phyloP scores from a whole-genome alignment of 2,329 filamentous ascomycete species.

The Alternaria sp. region DNA sequence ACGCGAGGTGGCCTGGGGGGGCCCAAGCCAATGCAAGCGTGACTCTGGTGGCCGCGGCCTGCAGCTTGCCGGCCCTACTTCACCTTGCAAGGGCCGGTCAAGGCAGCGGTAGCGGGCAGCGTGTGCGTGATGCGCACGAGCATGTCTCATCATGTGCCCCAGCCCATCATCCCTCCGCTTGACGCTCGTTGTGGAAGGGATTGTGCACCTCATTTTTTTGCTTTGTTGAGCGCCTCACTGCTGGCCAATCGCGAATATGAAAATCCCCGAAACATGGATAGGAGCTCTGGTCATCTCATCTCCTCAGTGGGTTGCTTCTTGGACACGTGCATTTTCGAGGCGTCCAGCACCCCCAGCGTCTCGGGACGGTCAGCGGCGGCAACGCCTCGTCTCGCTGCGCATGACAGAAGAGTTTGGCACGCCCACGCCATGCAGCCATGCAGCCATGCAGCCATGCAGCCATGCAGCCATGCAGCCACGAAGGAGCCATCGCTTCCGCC shows the following conservation, averaged over 20 bases:
- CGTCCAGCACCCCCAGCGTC: conserved; percentile 17
- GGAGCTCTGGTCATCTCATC: not conserved
- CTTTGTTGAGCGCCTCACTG: conserved; percentile 14
- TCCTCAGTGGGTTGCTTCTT: conserved; percentile 9
- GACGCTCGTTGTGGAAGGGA: conserved; percentile 22
- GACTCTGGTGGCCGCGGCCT: conserved; percentile 27
- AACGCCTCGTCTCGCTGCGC: conserved; percentile 22
- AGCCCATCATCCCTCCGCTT: conserved; percentile 20
- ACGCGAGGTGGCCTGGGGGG: conserved; percentile 22
- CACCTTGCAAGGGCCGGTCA: conserved; percentile 8
- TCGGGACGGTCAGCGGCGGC: conserved; percentile 26
- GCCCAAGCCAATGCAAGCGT: conserved; percentile 37
- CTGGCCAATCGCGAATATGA: conserved; percentile 14
- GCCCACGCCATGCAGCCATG: conserved; percentile 20
- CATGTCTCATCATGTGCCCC: conserved; percentile 31
- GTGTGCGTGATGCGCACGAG: conserved; percentile 24
- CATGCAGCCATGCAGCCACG: conserved; percentile 16
- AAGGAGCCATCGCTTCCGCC: conserved; percentile 14
- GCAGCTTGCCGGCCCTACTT: conserved; percentile 17
- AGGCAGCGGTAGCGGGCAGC: conserved; percentile 16
- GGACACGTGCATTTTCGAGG: conserved; percentile 5
- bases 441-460: conserved; percentile 19
- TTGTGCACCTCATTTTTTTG: conserved; percentile 19
- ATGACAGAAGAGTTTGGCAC: conserved; percentile 17
- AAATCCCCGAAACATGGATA: conserved; percentile 24